These are phyloP conservation scores for Wickerhamomyces xylosicus DNA, from an alignment of 805 yeast species.

Conservation along the genomic window DNA sequence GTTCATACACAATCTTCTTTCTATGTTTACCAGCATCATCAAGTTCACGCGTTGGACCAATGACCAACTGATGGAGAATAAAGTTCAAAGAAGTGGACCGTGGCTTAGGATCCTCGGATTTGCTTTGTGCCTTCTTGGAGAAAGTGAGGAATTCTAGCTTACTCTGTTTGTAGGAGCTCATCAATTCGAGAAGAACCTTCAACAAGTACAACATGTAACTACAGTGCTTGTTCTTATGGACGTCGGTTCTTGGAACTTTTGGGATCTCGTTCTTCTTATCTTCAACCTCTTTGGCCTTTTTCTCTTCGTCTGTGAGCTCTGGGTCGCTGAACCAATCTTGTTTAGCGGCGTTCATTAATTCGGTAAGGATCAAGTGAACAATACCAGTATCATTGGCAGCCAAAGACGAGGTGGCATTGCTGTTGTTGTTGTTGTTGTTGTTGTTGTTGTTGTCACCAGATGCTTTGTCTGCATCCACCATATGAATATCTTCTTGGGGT, in stretches of 20 bases:
- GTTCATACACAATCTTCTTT: constrained; percentile 43
- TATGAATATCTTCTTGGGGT: constrained; percentile 12
- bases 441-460: constrained; percentile 6
- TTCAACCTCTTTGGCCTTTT: constrained; percentile 22
- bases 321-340: constrained; percentile 33
- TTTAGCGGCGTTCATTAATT: constrained; percentile 43
- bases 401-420: constrained; percentile 5
- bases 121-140: constrained; percentile 38
- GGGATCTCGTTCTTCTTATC: constrained; percentile 17
- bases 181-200: constrained; percentile 56
- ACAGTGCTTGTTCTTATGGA: constrained; percentile 45
- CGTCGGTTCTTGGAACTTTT: constrained; percentile 20
- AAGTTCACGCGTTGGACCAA: constrained; percentile 30
- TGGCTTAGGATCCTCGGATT: constrained; percentile 42
- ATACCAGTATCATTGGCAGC: constrained; percentile 39
- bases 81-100: constrained; percentile 70
- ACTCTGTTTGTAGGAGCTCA: constrained; percentile 70
- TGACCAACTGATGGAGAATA: constrained; percentile 63
- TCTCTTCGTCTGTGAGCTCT: constrained; percentile 13
- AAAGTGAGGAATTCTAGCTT: constrained; percentile 77
- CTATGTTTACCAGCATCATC: constrained; percentile 35
- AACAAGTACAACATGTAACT: constrained; percentile 60
- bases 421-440: constrained; percentile 1
- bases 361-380: constrained; percentile 50
- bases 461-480: constrained; percentile 11